Evolutionary conservation across 306 rosid genomes (phyloP).

Genomic region (Prunus salicina): DNA sequence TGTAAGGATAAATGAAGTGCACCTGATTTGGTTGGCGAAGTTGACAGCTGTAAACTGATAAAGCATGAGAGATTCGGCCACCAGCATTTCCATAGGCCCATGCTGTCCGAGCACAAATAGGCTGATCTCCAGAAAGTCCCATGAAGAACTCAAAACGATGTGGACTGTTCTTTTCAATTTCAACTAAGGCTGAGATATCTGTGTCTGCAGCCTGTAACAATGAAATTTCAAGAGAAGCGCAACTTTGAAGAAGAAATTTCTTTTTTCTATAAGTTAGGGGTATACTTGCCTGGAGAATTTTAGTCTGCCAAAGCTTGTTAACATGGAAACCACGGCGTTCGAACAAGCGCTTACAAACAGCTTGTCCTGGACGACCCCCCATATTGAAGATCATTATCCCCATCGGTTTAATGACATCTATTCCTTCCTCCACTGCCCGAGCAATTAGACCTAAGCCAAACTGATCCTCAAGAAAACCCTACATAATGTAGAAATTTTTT

Average conservation of each 20-base stretch:
- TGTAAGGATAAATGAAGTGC: conserved; percentile 18
- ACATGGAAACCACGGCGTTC: conserved; percentile 90
- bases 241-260: conserved; percentile 17
- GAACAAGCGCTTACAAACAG: conserved; percentile 82
- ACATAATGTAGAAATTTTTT: conserved; percentile 3
- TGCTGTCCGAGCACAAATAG: conserved; percentile 95
- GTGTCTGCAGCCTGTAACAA: conserved; percentile 83
- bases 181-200: conserved; percentile 92
- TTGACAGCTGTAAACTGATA: conserved; percentile 96
- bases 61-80: conserved; percentile 89
- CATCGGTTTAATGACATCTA: conserved; percentile 74
- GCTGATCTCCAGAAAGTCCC: conserved; percentile 98
- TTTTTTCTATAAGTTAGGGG: conserved; percentile 12
- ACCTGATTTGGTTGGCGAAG: conserved; percentile 97
- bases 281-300: conserved; percentile 80
- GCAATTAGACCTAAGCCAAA: conserved; percentile 97
- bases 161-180: conserved; percentile 95
- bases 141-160: conserved; percentile 99
- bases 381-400: conserved; percentile 97
- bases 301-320: conserved; percentile 95
- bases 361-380: conserved; percentile 99
- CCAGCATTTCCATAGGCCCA: conserved; percentile 94
- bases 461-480: conserved; percentile 99
- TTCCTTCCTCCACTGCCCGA: conserved; percentile 98
- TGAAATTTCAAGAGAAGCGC: conserved; percentile 28